A percentile compares a stretch with the other conserved stretches of the same genome.
Conservation (phyloP, 176 grass and related monocot species). For the Pontederia paniculata region DNA sequence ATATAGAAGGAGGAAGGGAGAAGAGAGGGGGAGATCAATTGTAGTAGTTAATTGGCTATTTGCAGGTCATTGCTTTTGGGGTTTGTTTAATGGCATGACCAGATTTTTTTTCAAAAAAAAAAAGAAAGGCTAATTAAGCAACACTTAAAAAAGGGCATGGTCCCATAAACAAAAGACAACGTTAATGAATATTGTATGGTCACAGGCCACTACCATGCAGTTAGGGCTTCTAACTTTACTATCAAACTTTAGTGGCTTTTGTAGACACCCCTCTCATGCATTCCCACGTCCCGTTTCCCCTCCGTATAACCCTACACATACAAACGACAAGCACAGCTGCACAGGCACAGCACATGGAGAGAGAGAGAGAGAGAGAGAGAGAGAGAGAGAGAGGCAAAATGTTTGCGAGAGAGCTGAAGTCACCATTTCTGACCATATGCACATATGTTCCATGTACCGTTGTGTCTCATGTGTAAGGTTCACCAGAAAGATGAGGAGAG, state of each 20-base stretch:
- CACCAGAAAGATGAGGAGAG: too few relatives aligned
- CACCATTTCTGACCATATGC: too few relatives aligned
- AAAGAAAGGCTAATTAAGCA: not conserved
- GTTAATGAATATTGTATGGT: not conserved
- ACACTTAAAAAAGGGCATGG: not conserved
- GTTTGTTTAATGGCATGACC: too few relatives aligned
- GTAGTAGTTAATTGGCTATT: not conserved
- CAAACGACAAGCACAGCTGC: not conserved
- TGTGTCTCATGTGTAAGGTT: too few relatives aligned
- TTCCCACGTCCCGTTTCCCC: not conserved
- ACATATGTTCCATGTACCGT: too few relatives aligned
- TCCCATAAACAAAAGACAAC: not conserved
- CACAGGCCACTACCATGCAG: conserved; percentile 6
- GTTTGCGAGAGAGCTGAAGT: too few relatives aligned
- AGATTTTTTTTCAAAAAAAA: too few relatives aligned
- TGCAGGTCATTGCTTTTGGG: too few relatives aligned
- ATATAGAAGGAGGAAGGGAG: not conserved
- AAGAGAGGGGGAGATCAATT: not conserved
- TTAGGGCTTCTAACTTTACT: not conserved
- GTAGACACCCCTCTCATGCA: not conserved
- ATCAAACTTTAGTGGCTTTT: not conserved
- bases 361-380: not conserved
- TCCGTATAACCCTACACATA: too few relatives aligned
- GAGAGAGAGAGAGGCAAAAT: not conserved
- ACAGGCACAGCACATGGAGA: not conserved